Percentiles rank a stretch among this genome's conserved stretches.
These are phyloP conservation scores for Amphichorda felina DNA, from an alignment of 2,329 filamentous ascomycete genomes.

Conservation along the genomic window DNA sequence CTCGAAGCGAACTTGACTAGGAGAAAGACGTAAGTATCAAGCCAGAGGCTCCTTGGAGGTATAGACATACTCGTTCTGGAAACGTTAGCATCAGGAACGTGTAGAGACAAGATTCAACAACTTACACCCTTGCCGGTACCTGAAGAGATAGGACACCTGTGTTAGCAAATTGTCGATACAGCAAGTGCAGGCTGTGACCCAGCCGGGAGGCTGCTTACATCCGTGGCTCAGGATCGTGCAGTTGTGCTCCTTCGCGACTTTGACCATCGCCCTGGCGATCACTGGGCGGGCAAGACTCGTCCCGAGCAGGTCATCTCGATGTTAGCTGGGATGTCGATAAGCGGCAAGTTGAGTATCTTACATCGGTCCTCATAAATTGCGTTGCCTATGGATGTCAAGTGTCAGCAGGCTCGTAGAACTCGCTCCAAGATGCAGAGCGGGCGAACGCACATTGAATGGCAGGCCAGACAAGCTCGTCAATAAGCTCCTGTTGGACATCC, in stretches of 20 bases:
- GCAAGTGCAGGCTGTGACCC: conserved; percentile 3
- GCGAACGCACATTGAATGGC: conserved; percentile 63
- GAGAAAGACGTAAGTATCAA: too few relatives aligned
- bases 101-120: too few relatives aligned
- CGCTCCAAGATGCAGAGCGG: background rate
- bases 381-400: too few relatives aligned
- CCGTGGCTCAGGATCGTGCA: conserved; percentile 29
- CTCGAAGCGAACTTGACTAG: conserved; percentile 25
- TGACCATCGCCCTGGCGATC: conserved; percentile 51
- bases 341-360: too few relatives aligned
- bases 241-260: conserved; percentile 19
- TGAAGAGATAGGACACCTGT: conserved; percentile 1
- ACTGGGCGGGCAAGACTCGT: conserved; percentile 51
- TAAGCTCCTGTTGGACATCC: conserved; percentile 58
- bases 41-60: too few relatives aligned
- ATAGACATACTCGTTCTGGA: too few relatives aligned
- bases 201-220: too few relatives aligned
- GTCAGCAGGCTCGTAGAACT: conserved; percentile 5
- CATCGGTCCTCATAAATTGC: conserved; percentile 47
- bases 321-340: conserved; percentile 3
- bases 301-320: conserved; percentile 25
- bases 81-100: too few relatives aligned
- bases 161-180: too few relatives aligned
- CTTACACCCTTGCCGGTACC: conserved; percentile 4
- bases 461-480: conserved; percentile 65